Evolutionary conservation across 176 grass and related monocot genomes (phyloP).

Genomic region (Raddia distichophylla): DNA sequence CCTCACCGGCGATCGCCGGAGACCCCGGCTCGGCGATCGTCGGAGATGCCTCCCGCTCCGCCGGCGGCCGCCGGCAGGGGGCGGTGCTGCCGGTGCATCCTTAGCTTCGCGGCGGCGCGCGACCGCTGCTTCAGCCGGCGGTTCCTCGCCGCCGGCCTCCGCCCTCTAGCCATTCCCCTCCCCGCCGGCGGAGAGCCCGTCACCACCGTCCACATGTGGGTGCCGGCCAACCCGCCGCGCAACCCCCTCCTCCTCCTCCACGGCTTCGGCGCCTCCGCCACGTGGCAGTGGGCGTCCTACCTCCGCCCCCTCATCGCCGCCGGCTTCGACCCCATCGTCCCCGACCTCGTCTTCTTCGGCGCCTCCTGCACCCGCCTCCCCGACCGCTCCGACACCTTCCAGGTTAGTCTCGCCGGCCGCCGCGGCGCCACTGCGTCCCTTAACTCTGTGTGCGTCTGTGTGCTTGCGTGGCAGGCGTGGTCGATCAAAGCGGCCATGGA

Average conservation of each 20-base stretch:
- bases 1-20: constrained; percentile 40
- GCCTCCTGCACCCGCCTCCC: constrained; percentile 54
- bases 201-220: constrained; percentile 83
- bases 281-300: constrained; percentile 89
- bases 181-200: constrained; percentile 24
- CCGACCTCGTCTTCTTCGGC: constrained; percentile 96
- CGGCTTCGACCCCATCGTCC: constrained; percentile 88
- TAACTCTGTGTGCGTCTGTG: neutral
- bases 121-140: constrained; percentile 69
- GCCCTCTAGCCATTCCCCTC: constrained; percentile 48
- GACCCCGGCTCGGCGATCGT: neutral
- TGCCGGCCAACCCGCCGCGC: constrained; percentile 53
- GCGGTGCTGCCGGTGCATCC: constrained; percentile 34
- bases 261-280: constrained; percentile 89
- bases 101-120: constrained; percentile 79
- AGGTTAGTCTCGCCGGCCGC: constrained; percentile 12
- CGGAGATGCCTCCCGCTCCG: constrained; percentile 50
- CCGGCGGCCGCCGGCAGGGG: constrained; percentile 40
- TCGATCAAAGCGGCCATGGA: constrained; percentile 70
- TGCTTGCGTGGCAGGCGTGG: constrained; percentile 36
- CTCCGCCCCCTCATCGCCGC: constrained; percentile 69
- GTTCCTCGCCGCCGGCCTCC: constrained; percentile 70
- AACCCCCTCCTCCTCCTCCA: constrained; percentile 78
- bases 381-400: constrained; percentile 76
- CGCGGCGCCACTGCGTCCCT: neutral